A percentile compares a stretch with the other conserved stretches of the same genome.
These are phyloP conservation scores for Thuidium tamariscinum DNA, from an alignment of 225 moss, liverwort and hornwort species.

Conservation along the genomic window DNA sequence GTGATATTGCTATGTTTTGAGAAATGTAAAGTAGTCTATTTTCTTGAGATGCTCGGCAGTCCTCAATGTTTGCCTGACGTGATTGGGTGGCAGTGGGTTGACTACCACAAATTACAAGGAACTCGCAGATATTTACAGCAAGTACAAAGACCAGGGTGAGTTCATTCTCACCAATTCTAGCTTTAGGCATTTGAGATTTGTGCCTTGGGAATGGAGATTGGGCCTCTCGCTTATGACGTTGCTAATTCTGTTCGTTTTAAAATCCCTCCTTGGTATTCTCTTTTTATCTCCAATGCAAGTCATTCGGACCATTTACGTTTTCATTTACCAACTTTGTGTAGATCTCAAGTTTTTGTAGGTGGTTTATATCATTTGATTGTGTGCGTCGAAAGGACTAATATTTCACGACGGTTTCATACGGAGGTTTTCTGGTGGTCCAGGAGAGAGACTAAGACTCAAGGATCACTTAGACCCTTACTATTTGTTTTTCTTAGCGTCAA, in stretches of 20 bases:
- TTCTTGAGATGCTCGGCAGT: neutral
- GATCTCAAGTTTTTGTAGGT: too few relatives aligned
- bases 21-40: neutral
- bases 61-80: neutral
- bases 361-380: neutral
- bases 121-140: slow-evolving; percentile 52
- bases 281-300: neutral
- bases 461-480: neutral
- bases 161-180: neutral
- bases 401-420: neutral
- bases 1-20: neutral
- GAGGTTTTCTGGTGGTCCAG: neutral
- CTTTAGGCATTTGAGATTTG: neutral
- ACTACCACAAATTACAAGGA: slow-evolving; percentile 74
- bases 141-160: slow-evolving; percentile 49
- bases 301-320: neutral
- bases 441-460: neutral
- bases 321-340: neutral
- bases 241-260: neutral
- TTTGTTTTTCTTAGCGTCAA: neutral
- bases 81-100: slow-evolving; percentile 48
- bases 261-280: neutral
- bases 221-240: neutral
- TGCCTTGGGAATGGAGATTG: neutral
- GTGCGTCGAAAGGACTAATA: neutral